phyloP scores from a whole-genome alignment of 2,329 filamentous ascomycete species.

The Stagonosporopsis vannaccii region DNA sequence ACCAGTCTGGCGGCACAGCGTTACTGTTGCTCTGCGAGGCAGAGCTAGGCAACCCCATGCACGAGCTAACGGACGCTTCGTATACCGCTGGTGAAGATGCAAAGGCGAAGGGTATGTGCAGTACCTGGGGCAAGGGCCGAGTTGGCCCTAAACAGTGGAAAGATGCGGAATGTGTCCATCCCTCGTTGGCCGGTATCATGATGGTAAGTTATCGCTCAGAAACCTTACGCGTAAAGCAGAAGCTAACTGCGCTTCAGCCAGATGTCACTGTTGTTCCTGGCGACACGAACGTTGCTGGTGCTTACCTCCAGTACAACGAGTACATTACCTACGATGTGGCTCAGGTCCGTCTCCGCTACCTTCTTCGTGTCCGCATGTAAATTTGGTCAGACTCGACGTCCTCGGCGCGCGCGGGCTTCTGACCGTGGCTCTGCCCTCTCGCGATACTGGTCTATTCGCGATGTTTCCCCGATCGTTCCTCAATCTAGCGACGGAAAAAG shows the following conservation, averaged over 20 bases:
- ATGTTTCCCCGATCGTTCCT: neutral
- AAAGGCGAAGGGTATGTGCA: slow-evolving; percentile 64
- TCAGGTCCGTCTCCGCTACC: slow-evolving; percentile 74
- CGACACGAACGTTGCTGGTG: slow-evolving; percentile 55
- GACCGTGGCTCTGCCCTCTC: neutral
- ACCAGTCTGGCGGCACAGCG: slow-evolving; percentile 71
- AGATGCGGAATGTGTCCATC: slow-evolving; percentile 72
- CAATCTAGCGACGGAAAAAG: neutral
- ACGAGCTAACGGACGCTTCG: slow-evolving; percentile 64
- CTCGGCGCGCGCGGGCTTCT: neutral
- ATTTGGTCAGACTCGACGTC: too few relatives aligned
- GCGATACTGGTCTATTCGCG: neutral
- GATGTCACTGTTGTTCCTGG: slow-evolving; percentile 53
- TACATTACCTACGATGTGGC: slow-evolving; percentile 75
- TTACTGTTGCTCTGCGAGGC: slow-evolving; percentile 85
- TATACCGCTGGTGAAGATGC: slow-evolving; percentile 71
- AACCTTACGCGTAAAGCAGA: neutral
- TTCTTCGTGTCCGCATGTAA: slow-evolving; percentile 64
- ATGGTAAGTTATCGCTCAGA: slow-evolving; percentile 63
- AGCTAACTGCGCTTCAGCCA: slow-evolving; percentile 30
- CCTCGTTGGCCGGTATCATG: slow-evolving; percentile 69
- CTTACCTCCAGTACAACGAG: slow-evolving; percentile 72
- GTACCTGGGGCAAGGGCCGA: slow-evolving; percentile 74
- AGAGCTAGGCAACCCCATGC: slow-evolving; percentile 78
- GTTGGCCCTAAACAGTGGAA: slow-evolving; percentile 75